Conservation (phyloP, 306 rosid species). For the Ziziphus jujuba region DNA sequence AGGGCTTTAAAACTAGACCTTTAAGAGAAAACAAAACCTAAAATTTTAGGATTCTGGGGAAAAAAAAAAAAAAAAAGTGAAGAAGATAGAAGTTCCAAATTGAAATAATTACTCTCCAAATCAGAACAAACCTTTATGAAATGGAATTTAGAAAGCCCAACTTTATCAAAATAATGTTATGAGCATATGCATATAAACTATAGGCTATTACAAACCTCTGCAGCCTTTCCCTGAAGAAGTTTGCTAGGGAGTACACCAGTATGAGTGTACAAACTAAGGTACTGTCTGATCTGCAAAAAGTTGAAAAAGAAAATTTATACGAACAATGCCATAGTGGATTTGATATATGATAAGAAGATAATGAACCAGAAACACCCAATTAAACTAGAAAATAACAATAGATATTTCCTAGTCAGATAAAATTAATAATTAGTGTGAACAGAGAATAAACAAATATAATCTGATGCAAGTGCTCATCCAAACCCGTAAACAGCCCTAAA, state of each 20-base stretch:
- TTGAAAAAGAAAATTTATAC: background rate
- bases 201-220: conserved; percentile 54
- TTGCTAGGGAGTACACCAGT: conserved; percentile 78
- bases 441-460: background rate
- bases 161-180: background rate
- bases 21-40: no score
- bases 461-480: background rate
- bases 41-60: background rate
- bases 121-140: background rate
- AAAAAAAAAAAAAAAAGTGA: background rate
- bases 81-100: no score
- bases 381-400: no score
- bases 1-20: no score
- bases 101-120: no score
- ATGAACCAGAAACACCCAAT: no score
- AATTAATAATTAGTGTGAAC: background rate
- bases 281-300: conserved; percentile 74
- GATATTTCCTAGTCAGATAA: no score
- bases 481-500: background rate
- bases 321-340: background rate
- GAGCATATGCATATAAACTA: background rate
- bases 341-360: background rate
- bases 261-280: conserved; percentile 67
- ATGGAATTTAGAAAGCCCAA: background rate
- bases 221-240: conserved; percentile 74